Evolutionary conservation across 768 basidiomycete genomes (phyloP).

Genomic region (Termitomyces sp.): DNA sequence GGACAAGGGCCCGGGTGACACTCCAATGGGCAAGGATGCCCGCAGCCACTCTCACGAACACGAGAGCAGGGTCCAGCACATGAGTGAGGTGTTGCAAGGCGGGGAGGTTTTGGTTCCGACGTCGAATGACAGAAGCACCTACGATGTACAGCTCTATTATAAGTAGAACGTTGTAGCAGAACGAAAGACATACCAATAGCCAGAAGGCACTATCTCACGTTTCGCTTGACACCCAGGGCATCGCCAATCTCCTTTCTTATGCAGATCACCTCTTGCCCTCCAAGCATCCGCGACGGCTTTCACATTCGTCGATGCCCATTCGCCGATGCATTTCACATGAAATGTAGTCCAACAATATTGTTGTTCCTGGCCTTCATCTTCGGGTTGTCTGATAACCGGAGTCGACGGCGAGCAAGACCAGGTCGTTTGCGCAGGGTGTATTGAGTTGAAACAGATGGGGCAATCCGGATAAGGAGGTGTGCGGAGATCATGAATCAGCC

Average conservation of each 20-base stretch:
- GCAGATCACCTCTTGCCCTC: conserved; percentile 59
- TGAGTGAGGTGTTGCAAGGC: conserved; percentile 71
- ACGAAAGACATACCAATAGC: conserved; percentile 52
- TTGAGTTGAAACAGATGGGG: conserved; percentile 75
- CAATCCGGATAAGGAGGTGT: conserved; percentile 75
- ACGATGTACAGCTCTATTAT: conserved; percentile 5
- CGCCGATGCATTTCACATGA: conserved; percentile 83
- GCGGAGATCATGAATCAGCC: conserved; percentile 59
- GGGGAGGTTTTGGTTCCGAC: conserved; percentile 66
- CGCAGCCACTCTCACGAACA: conserved; percentile 51
- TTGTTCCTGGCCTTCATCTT: conserved; percentile 26
- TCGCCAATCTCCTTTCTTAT: conserved; percentile 74
- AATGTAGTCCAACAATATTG: conserved; percentile 89
- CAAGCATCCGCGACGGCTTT: conserved; percentile 71
- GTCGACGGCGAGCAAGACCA: conserved; percentile 83
- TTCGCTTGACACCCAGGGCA: conserved; percentile 92
- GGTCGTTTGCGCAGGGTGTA: conserved; percentile 74
- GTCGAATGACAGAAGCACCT: conserved; percentile 84
- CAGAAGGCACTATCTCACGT: conserved; percentile 57
- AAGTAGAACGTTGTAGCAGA: conserved; percentile 6
- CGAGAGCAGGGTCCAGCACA: conserved; percentile 70
- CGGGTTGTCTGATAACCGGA: conserved; percentile 31
- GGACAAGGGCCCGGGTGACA: conserved; percentile 98
- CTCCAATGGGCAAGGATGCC: conserved; percentile 75
- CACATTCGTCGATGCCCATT: conserved; percentile 84